Evolutionary conservation across 179 eudicot genomes (phyloP).

Genomic region (Spergularia azorica): DNA sequence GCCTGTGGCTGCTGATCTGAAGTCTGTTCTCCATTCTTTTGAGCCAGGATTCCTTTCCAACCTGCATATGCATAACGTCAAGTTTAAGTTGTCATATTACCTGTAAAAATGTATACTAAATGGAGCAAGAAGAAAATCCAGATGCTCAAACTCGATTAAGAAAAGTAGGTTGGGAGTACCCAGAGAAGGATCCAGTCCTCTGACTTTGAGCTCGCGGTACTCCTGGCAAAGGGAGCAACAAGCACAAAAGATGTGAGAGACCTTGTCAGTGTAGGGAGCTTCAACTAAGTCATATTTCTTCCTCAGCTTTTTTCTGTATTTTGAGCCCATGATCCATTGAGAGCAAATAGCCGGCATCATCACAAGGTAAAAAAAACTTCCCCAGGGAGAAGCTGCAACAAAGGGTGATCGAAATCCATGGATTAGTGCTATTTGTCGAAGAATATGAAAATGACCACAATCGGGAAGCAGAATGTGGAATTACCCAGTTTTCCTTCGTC

Average conservation of each 20-base stretch:
- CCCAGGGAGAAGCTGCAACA: constrained; percentile 36
- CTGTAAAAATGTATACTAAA: background rate
- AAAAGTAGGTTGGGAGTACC: constrained; percentile 25
- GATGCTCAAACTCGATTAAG: background rate
- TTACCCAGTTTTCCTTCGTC: constrained; percentile 39
- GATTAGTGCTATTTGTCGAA: background rate
- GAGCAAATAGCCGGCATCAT: constrained; percentile 36
- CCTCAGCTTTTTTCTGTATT: constrained; percentile 42
- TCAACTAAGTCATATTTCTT: constrained; percentile 43
- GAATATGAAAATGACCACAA: background rate
- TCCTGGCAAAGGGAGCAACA: constrained; percentile 51
- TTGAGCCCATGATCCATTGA: constrained; percentile 41
- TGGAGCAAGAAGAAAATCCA: background rate
- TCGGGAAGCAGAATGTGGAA: background rate
- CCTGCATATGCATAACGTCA: constrained; percentile 16
- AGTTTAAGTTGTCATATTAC: background rate
- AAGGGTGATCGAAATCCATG: background rate
- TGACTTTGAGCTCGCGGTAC: constrained; percentile 39
- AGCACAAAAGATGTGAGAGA: constrained; percentile 45
- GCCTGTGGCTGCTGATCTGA: constrained; percentile 25
- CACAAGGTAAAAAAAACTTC: constrained; percentile 40
- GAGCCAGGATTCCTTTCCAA: constrained; percentile 35
- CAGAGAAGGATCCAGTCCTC: constrained; percentile 45
- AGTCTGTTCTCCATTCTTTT: constrained; percentile 23
- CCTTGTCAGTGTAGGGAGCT: constrained; percentile 43